Conservation (phyloP, 257 asterid genomes). For the Petunia secreta region DNA sequence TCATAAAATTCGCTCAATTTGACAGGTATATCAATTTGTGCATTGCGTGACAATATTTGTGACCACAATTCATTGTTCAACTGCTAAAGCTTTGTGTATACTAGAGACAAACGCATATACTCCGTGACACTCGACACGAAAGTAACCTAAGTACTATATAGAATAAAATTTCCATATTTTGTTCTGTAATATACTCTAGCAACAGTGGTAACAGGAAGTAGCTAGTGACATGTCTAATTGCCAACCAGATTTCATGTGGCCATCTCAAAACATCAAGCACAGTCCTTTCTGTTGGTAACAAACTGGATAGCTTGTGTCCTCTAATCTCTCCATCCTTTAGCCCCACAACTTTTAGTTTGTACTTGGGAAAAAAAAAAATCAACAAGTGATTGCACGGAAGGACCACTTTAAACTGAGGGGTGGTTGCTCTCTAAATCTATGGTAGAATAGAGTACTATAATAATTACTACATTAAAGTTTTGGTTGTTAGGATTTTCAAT, state of each 20-base stretch:
- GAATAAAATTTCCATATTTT: too few species aligned
- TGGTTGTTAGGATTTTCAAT: too few species aligned
- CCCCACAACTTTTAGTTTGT: background rate
- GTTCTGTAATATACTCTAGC: too few species aligned
- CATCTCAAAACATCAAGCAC: background rate
- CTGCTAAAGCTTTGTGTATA: too few species aligned
- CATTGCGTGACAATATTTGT: background rate
- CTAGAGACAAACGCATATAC: too few species aligned
- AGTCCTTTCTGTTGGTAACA: background rate
- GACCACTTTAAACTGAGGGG: slow-evolving; percentile 3
- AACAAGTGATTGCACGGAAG: background rate
- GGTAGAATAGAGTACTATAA: background rate
- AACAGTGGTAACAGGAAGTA: background rate
- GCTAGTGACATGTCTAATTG: background rate
- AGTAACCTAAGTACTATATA: too few species aligned
- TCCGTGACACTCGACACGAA: too few species aligned
- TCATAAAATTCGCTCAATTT: background rate
- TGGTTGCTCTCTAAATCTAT: background rate
- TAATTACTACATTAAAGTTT: background rate
- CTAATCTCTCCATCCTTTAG: too few species aligned
- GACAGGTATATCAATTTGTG: background rate
- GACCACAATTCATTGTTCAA: background rate
- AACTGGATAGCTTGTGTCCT: background rate
- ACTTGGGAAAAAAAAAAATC: background rate
- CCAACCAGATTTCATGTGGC: background rate